Conservation (phyloP, 768 basidiomycete genomes). For the Tulasnella sp. region DNA sequence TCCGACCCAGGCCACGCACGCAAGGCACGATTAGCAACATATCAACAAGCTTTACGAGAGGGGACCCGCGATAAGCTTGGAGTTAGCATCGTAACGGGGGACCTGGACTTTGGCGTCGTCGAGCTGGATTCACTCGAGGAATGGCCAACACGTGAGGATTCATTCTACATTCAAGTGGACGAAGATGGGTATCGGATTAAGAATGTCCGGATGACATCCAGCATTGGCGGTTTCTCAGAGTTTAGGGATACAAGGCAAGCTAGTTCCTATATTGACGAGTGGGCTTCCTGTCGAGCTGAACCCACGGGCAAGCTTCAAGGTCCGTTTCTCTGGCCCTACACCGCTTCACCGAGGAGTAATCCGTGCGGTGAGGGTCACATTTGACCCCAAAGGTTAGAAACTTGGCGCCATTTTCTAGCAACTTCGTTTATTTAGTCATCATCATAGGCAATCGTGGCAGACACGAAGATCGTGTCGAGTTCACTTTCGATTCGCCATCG, state of each 20-base stretch:
- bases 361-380: conserved; percentile 1
- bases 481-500: conserved; percentile 16
- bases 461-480: conserved; percentile 26
- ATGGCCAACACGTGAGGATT: not conserved
- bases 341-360: not conserved
- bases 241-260: not conserved
- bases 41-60: not conserved
- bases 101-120: conserved; percentile 12
- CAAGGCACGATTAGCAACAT: not conserved
- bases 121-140: not conserved
- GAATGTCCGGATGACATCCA: not conserved
- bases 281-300: not conserved
- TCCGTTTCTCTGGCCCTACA: not conserved
- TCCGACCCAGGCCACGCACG: not conserved
- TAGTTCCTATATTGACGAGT: not conserved
- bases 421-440: too few relatives aligned
- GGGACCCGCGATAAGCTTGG: not conserved
- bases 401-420: not conserved
- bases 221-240: not conserved
- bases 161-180: not conserved
- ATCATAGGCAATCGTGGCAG: conserved; percentile 3
- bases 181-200: not conserved
- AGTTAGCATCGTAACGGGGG: not conserved
- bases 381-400: conserved; percentile 15
- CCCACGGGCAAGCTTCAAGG: not conserved